Evolutionary conservation across 768 basidiomycete genomes (phyloP).

Genomic region (Scleroderma citrinum): DNA sequence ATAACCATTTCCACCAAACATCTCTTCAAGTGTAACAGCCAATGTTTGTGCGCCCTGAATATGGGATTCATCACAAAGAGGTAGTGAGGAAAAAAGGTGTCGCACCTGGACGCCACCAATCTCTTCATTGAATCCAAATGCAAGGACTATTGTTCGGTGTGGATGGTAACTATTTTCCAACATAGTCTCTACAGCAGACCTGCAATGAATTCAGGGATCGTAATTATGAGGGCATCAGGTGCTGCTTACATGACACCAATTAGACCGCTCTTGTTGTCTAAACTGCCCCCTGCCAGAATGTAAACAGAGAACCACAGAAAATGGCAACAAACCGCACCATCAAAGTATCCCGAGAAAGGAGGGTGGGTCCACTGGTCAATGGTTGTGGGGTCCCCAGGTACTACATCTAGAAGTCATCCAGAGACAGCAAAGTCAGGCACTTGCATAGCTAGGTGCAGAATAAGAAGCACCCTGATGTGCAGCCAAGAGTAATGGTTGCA

Average conservation of each 20-base stretch:
- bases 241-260: slow-evolving; percentile 58
- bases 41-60: slow-evolving; percentile 51
- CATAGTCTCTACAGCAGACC: slow-evolving; percentile 57
- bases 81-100: background rate
- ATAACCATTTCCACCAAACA: slow-evolving; percentile 68
- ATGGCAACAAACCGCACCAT: slow-evolving; percentile 32
- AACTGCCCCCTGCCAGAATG: slow-evolving; percentile 43
- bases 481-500: slow-evolving; percentile 52
- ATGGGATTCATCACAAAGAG: background rate
- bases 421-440: background rate
- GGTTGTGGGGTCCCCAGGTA: slow-evolving; percentile 56
- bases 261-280: slow-evolving; percentile 62
- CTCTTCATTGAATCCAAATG: slow-evolving; percentile 79
- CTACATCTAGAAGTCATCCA: slow-evolving; percentile 43
- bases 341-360: slow-evolving; percentile 58
- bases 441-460: background rate
- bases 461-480: slow-evolving; percentile 44
- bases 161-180: slow-evolving; percentile 60
- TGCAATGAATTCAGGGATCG: no score
- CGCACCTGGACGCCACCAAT: slow-evolving; percentile 43
- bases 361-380: slow-evolving; percentile 53
- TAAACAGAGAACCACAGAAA: no score
- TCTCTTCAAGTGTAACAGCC: slow-evolving; percentile 41
- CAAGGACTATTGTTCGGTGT: slow-evolving; percentile 51
- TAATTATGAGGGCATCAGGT: no score